A percentile compares a stretch with the other conserved stretches of the same genome.
These are phyloP conservation scores for Phanerodontia chrysosporium DNA, from an alignment of 768 basidiomycete genomes.

Conservation along the genomic window DNA sequence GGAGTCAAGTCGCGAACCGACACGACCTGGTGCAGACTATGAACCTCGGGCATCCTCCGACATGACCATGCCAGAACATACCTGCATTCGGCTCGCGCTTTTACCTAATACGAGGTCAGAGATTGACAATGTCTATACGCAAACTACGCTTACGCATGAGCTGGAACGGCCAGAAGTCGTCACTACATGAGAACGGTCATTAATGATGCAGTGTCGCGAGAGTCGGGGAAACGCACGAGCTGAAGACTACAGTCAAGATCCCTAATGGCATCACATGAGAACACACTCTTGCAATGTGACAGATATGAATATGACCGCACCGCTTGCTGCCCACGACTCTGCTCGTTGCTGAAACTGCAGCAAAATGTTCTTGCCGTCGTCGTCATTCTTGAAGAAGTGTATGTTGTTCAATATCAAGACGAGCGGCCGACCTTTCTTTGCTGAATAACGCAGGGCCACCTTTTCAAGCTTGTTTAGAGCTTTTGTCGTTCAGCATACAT, in stretches of 20 bases:
- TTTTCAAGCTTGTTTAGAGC: slow-evolving; percentile 84
- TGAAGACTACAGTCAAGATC: slow-evolving; percentile 76
- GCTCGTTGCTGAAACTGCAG: slow-evolving; percentile 83
- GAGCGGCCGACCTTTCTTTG: slow-evolving; percentile 57
- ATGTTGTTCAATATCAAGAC: slow-evolving; percentile 81
- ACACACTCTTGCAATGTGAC: not conserved
- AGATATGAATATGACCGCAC: slow-evolving; percentile 32
- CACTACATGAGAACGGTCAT: slow-evolving; percentile 41
- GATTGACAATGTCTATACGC: not conserved
- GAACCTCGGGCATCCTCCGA: not conserved
- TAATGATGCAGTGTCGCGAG: slow-evolving; percentile 10
- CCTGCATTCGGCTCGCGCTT: slow-evolving; percentile 69
- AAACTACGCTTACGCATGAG: slow-evolving; percentile 47
- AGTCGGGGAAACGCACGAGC: slow-evolving; percentile 43
- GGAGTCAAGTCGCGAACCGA: slow-evolving; percentile 67
- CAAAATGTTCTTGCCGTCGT: slow-evolving; percentile 73
- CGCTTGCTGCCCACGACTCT: slow-evolving; percentile 80
- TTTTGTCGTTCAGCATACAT: slow-evolving; percentile 17
- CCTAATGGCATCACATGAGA: slow-evolving; percentile 33
- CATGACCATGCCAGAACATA: slow-evolving; percentile 17
- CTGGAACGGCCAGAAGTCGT: slow-evolving; percentile 82
- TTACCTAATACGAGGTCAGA: slow-evolving; percentile 6
- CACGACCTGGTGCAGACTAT: slow-evolving; percentile 43
- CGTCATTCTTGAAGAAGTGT: slow-evolving; percentile 72
- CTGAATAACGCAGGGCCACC: slow-evolving; percentile 66